Percentiles rank a stretch among this genome's conserved stretches.
Conservation (phyloP, 345 rosid genomes). For the Linum usitatissimum region DNA sequence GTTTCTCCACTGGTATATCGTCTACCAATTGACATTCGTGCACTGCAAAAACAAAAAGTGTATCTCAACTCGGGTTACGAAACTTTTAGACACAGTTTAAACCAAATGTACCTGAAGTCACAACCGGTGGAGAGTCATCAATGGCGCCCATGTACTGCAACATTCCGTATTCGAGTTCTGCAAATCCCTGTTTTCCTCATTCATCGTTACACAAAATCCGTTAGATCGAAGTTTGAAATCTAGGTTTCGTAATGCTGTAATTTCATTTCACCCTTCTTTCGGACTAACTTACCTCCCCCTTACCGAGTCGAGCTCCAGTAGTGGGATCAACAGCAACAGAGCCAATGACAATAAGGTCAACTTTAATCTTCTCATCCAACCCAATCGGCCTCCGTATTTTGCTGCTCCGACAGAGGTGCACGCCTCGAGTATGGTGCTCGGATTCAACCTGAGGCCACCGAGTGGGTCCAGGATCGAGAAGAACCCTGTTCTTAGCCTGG, state of each 20-base stretch:
- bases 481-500: conserved; percentile 80
- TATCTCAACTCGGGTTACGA: neutral
- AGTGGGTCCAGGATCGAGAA: conserved; percentile 56
- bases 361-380: conserved; percentile 69
- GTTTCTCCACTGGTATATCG: conserved; percentile 69
- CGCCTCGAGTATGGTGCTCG: conserved; percentile 47
- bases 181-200: conserved; percentile 59
- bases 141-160: conserved; percentile 84
- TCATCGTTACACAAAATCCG: conserved; percentile 2
- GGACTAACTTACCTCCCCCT: conserved; percentile 58
- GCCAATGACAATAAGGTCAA: conserved; percentile 69
- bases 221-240: conserved; percentile 2
- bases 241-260: neutral
- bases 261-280: neutral
- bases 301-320: conserved; percentile 85
- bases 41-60: conserved; percentile 35
- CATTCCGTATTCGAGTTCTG: conserved; percentile 95
- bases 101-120: conserved; percentile 43
- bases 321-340: conserved; percentile 82
- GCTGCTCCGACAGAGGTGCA: conserved; percentile 80
- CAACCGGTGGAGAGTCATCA: conserved; percentile 69
- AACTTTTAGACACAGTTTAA: no score
- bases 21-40: conserved; percentile 79
- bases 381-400: conserved; percentile 69
- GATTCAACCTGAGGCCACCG: conserved; percentile 23